A percentile compares a stretch with the other conserved stretches of the same genome.
These are phyloP conservation scores for Trypanosoma cruzi DNA, from an alignment of 208 protist genomes.

Conservation along the genomic window DNA sequence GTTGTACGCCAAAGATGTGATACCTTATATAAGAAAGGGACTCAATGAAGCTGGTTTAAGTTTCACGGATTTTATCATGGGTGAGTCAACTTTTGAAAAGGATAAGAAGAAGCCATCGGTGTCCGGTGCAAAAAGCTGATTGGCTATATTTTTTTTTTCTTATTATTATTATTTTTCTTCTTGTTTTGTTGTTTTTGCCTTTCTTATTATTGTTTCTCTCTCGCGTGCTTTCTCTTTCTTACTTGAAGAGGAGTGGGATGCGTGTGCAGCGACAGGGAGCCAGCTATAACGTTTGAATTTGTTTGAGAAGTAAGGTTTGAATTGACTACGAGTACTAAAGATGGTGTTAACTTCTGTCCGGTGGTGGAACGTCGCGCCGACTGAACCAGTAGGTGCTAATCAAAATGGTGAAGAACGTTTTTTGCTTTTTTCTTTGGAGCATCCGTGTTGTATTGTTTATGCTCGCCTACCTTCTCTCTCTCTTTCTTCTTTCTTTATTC, in stretches of 20 bases:
- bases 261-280: not conserved
- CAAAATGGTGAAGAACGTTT: not conserved
- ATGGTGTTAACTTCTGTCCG: not conserved
- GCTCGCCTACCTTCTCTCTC: constrained; percentile 5
- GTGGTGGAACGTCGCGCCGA: not conserved
- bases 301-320: not conserved
- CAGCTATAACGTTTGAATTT: not conserved
- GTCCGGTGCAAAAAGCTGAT: constrained; percentile 11
- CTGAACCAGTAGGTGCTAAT: not conserved
- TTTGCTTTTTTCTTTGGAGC: not conserved
- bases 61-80: constrained; percentile 53
- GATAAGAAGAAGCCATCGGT: constrained; percentile 40
- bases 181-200: not conserved
- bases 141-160: not conserved
- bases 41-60: constrained; percentile 54
- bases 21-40: constrained; percentile 45
- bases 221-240: not conserved
- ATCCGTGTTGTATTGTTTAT: not conserved
- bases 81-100: constrained; percentile 63
- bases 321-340: not conserved
- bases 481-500: constrained; percentile 1
- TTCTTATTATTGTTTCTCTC: not conserved
- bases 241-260: not conserved
- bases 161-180: not conserved
- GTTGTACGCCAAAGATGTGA: constrained; percentile 51